Evolutionary conservation across 116 monocot species (phyloP).

Genomic region (Thalassia testudinum): DNA sequence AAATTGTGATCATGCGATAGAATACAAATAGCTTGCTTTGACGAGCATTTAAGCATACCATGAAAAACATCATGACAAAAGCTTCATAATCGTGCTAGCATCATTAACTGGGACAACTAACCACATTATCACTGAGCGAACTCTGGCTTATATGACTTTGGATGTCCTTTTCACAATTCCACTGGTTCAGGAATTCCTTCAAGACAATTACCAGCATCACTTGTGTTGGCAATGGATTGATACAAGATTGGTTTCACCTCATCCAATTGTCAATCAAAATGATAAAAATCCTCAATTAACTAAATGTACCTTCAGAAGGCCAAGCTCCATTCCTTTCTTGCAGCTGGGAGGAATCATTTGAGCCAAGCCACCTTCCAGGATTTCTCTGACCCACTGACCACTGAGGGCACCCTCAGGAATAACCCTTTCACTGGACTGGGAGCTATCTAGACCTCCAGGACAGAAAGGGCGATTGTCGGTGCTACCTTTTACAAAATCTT

Average conservation of each 20-base stretch:
- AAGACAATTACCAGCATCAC: not conserved
- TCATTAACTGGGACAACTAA: constrained; percentile 15
- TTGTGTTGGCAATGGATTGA: too few relatives aligned
- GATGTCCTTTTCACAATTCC: constrained; percentile 19
- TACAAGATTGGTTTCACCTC: too few relatives aligned
- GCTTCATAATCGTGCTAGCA: too few relatives aligned
- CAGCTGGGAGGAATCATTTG: constrained; percentile 66
- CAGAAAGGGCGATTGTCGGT: constrained; percentile 64
- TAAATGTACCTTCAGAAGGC: constrained; percentile 34
- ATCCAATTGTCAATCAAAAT: not conserved
- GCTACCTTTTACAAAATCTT: constrained; percentile 84
- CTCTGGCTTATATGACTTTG: constrained; percentile 4
- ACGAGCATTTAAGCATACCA: too few relatives aligned
- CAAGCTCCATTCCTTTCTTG: constrained; percentile 67
- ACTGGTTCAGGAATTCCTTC: constrained; percentile 44
- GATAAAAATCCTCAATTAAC: not conserved
- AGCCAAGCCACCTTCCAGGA: constrained; percentile 41
- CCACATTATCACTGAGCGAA: constrained; percentile 28
- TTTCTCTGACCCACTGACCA: constrained; percentile 72
- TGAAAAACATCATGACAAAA: too few relatives aligned
- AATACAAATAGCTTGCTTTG: too few relatives aligned
- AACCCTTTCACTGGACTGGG: constrained; percentile 24
- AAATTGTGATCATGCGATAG: too few relatives aligned
- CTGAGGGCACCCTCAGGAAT: constrained; percentile 51
- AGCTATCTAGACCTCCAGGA: constrained; percentile 54